phyloP scores from a whole-genome alignment of 352 stramenopile genomes.

The Pythium coloratum region DNA sequence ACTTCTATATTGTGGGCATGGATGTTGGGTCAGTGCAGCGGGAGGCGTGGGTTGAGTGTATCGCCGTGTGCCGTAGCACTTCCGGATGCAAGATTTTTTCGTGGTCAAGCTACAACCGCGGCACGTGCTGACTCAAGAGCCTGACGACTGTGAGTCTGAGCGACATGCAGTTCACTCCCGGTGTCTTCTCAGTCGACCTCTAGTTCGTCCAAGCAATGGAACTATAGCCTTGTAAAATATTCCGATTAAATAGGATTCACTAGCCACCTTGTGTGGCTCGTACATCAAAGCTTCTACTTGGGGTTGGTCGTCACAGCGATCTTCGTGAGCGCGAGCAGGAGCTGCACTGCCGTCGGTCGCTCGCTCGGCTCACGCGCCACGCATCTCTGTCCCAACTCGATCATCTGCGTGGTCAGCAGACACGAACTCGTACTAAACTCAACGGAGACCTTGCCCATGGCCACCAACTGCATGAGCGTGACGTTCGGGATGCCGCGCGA shows the following conservation, averaged over 20 bases:
- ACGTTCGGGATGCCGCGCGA: conserved; percentile 12
- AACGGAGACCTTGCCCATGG: conserved; percentile 33
- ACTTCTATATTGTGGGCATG: not conserved
- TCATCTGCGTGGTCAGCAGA: conserved; percentile 23
- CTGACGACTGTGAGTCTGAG: too few relatives aligned
- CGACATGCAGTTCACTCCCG: too few relatives aligned
- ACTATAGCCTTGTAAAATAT: too few relatives aligned
- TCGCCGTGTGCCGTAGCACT: not conserved
- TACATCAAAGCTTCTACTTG: not conserved
- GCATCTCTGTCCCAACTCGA: conserved; percentile 29
- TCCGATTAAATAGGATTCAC: not conserved
- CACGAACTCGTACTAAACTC: conserved; percentile 30
- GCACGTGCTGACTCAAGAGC: conserved; percentile 61
- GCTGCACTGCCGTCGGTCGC: conserved; percentile 34
- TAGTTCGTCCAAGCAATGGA: too few relatives aligned
- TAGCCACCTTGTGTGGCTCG: not conserved
- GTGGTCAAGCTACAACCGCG: conserved; percentile 31
- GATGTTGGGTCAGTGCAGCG: not conserved
- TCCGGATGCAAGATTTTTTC: not conserved
- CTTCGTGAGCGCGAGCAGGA: conserved; percentile 16
- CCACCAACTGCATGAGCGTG: conserved; percentile 34
- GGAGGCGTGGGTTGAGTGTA: not conserved
- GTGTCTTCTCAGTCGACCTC: too few relatives aligned
- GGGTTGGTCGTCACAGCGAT: not conserved
- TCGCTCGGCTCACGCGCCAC: conserved; percentile 30